Evolutionary conservation across 116 monocot species (phyloP).

Genomic region (Trichopus zeylanicus): DNA sequence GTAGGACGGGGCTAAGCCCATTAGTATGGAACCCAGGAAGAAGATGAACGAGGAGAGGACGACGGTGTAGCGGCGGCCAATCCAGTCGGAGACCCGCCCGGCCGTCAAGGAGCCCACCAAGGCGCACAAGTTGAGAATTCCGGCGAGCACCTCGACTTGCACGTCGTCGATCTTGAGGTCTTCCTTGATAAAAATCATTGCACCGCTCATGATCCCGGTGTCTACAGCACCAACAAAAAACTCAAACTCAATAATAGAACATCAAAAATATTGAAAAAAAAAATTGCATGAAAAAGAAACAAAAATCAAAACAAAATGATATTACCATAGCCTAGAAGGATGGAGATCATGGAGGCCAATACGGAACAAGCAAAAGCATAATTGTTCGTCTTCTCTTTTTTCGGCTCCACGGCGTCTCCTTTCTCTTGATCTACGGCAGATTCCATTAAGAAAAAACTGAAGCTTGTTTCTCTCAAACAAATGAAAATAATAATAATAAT

Average conservation of each 20-base stretch:
- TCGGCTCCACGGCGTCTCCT: too few species aligned
- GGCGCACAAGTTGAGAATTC: conserved; percentile 29
- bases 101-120: conserved; percentile 20
- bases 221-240: not conserved
- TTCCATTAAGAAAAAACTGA: too few species aligned
- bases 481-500: too few species aligned
- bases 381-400: conserved; percentile 6
- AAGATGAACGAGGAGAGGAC: conserved; percentile 19
- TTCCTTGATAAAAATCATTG: conserved; percentile 18
- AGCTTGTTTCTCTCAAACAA: too few species aligned
- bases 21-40: conserved; percentile 20
- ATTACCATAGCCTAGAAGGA: conserved; percentile 17
- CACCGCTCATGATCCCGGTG: conserved; percentile 25
- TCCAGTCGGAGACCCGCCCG: conserved; percentile 28
- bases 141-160: conserved; percentile 23
- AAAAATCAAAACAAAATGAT: not conserved
- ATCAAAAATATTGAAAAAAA: not conserved
- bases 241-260: not conserved
- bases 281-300: not conserved
- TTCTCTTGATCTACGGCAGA: too few species aligned
- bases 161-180: conserved; percentile 16
- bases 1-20: conserved; percentile 28
- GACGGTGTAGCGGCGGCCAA: conserved; percentile 36
- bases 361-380: conserved; percentile 8
- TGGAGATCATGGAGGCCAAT: conserved; percentile 15